Evolutionary conservation across 2,329 filamentous ascomycete genomes (phyloP).

Genomic region (Emmonsia crescens): DNA sequence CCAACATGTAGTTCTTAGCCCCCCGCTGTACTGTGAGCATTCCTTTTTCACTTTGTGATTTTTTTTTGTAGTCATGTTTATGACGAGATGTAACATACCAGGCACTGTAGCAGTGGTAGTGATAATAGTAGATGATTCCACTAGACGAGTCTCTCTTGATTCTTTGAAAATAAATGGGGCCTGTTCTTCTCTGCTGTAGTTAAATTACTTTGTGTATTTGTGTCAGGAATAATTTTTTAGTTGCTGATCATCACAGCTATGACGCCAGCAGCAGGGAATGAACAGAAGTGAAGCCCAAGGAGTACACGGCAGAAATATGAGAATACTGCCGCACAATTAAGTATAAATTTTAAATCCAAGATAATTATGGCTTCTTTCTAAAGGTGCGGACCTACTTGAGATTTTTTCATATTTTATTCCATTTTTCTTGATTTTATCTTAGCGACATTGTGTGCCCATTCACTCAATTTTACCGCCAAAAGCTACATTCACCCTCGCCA

Average conservation of each 20-base stretch:
- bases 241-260: not conserved
- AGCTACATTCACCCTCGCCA: conserved; percentile 7
- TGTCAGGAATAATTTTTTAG: no score
- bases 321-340: not conserved
- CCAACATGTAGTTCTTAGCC: not conserved
- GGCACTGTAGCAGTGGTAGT: not conserved
- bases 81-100: not conserved
- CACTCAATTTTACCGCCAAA: not conserved
- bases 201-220: no score
- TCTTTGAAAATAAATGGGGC: not conserved
- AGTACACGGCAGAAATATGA: not conserved
- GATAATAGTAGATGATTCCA: not conserved
- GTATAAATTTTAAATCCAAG: not conserved
- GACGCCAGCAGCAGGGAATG: not conserved
- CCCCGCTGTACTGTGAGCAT: not conserved
- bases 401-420: not conserved
- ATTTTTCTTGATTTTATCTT: not conserved
- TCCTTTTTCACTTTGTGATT: not conserved
- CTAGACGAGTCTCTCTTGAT: not conserved
- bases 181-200: no score
- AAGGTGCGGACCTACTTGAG: not conserved
- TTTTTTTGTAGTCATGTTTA: not conserved
- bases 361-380: not conserved
- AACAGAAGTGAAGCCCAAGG: not conserved
- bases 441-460: not conserved